phyloP scores from a whole-genome alignment of 2,329 filamentous ascomycete species.

The Colletotrichum tanaceti region DNA sequence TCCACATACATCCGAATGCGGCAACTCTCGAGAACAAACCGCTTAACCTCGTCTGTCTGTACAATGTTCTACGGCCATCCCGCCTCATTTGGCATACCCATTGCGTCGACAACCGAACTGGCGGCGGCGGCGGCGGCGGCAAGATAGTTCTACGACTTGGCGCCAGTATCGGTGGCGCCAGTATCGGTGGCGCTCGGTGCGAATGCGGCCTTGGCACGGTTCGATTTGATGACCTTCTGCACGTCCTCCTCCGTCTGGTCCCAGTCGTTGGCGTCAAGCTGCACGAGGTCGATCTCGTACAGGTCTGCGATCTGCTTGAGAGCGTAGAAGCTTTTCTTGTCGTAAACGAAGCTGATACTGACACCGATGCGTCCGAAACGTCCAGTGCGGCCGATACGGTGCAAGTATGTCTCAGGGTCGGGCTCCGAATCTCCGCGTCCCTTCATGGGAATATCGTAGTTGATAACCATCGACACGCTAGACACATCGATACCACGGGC shows the following conservation, averaged over 20 bases:
- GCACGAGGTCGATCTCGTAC: slow-evolving; percentile 84
- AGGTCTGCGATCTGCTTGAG: slow-evolving; percentile 82
- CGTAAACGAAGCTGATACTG: slow-evolving; percentile 93
- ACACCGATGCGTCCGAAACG: slow-evolving; percentile 97
- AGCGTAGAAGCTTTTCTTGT: slow-evolving; percentile 82
- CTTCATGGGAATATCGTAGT: slow-evolving; percentile 89
- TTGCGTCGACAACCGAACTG: background rate
- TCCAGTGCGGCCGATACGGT: slow-evolving; percentile 96
- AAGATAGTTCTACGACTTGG: slow-evolving; percentile 31
- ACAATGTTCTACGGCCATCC: slow-evolving; percentile 5
- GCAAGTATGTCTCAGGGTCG: slow-evolving; percentile 95
- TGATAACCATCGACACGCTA: slow-evolving; percentile 97
- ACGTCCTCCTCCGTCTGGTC: slow-evolving; percentile 87
- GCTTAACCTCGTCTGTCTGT: slow-evolving; percentile 7
- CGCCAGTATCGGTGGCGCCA: slow-evolving; percentile 53
- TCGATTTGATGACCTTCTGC: slow-evolving; percentile 82
- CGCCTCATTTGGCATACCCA: background rate
- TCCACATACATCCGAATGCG: slow-evolving; percentile 21
- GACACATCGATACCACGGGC: slow-evolving; percentile 94
- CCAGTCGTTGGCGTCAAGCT: slow-evolving; percentile 89
- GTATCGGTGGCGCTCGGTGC: slow-evolving; percentile 59
- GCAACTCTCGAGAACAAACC: slow-evolving; percentile 13
- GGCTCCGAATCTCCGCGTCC: slow-evolving; percentile 82
- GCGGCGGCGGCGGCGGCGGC: slow-evolving; percentile 4
- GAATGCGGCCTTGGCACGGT: slow-evolving; percentile 67